Conservation (phyloP, 176 grass and related monocot genomes). For the Musa beccarii region DNA sequence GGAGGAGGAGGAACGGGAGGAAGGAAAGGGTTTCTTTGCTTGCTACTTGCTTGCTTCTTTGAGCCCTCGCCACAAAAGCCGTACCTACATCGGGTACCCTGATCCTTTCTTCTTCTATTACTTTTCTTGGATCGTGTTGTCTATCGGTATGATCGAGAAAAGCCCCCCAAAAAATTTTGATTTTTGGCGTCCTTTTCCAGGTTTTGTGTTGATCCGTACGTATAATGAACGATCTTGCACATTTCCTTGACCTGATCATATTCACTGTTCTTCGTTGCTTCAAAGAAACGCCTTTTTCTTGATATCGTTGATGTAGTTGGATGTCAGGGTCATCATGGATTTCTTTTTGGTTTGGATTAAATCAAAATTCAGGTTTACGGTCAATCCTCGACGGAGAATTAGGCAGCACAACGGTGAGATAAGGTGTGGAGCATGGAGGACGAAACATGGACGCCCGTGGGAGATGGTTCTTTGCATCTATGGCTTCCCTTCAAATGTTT, state of each 20-base stretch:
- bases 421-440: slow-evolving; percentile 52
- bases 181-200: too few species aligned
- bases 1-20: background rate
- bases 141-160: background rate
- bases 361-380: slow-evolving; percentile 50
- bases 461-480: slow-evolving; percentile 96
- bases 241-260: background rate
- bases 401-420: slow-evolving; percentile 95
- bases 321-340: background rate
- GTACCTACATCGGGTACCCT: slow-evolving; percentile 70
- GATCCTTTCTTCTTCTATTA: background rate
- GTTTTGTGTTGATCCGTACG: too few species aligned
- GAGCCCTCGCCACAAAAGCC: slow-evolving; percentile 58
- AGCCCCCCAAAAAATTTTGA: background rate
- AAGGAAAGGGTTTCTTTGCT: slow-evolving; percentile 46
- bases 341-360: background rate
- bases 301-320: background rate
- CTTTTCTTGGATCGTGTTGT: background rate
- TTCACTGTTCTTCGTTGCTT: background rate
- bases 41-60: slow-evolving; percentile 82
- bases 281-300: background rate
- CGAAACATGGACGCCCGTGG: slow-evolving; percentile 70
- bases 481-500: slow-evolving; percentile 76
- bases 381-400: slow-evolving; percentile 76
- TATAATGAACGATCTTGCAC: too few species aligned